A percentile compares a stretch with the other conserved stretches of the same genome.
Conservation (phyloP, 192 early-diverging fungal species). For the Polychytrium aggregatum region DNA sequence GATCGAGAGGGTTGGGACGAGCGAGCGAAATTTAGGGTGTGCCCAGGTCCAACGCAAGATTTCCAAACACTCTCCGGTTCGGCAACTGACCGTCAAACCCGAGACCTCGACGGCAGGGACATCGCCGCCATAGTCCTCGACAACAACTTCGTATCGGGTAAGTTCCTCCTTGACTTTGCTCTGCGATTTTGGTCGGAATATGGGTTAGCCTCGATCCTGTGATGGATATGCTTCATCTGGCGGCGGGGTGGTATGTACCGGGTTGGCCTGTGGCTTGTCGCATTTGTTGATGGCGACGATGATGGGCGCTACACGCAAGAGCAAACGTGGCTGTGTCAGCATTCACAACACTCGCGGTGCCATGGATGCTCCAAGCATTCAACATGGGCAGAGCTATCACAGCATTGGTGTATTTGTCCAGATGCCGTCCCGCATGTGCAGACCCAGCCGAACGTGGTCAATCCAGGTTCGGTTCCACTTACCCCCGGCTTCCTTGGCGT, state of each 20-base stretch:
- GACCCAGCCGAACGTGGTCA: no score
- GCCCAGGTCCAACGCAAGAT: no score
- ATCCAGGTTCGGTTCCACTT: no score
- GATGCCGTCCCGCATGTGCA: no score
- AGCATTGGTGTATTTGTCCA: no score
- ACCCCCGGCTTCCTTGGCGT: no score
- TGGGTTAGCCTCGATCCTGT: no score
- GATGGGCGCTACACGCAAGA: conserved; percentile 48
- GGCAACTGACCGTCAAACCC: conserved; percentile 51
- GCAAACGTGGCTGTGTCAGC: not conserved
- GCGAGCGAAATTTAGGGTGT: no score
- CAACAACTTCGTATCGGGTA: conserved; percentile 63
- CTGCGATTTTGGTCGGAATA: no score
- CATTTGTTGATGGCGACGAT: conserved; percentile 98
- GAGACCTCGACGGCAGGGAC: conserved; percentile 84
- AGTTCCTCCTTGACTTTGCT: conserved; percentile 49
- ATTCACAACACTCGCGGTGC: not conserved
- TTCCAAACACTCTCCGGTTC: not conserved
- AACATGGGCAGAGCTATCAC: conserved; percentile 56
- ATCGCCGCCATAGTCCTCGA: conserved; percentile 91
- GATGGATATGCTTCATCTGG: not conserved
- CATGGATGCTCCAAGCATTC: not conserved
- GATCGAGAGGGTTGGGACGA: no score
- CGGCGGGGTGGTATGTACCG: conserved; percentile 8
- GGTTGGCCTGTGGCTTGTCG: conserved; percentile 66